Conservation (phyloP, 169 alveolate genomes). For the Plasmodium inui region DNA sequence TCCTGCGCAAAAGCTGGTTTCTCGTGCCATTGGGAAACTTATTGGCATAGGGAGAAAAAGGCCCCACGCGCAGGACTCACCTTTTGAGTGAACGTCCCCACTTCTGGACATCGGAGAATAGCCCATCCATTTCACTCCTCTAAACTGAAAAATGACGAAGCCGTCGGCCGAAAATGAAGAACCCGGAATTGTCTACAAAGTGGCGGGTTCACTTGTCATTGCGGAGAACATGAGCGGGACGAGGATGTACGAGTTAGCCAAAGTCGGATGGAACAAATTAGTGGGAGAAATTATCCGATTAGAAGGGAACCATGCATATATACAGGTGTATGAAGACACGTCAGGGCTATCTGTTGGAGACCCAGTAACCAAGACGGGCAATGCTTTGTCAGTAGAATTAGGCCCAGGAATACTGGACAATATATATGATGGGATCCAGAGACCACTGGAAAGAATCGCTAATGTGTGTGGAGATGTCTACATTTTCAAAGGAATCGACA, state of each 20-base stretch:
- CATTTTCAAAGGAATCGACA: slow-evolving; percentile 97
- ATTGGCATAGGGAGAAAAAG: background rate
- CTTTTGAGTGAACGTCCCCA: background rate
- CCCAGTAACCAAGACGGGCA: slow-evolving; percentile 98
- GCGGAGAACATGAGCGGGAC: slow-evolving; percentile 99
- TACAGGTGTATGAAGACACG: slow-evolving; percentile 98
- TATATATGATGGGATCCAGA: slow-evolving; percentile 98
- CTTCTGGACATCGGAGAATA: background rate
- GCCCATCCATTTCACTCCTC: background rate
- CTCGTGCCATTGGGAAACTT: background rate
- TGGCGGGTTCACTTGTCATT: slow-evolving; percentile 91
- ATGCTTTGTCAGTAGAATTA: slow-evolving; percentile 96
- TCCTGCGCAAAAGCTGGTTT: background rate
- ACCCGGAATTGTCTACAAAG: slow-evolving; percentile 69
- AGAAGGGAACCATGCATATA: slow-evolving; percentile 98
- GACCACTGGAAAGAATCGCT: slow-evolving; percentile 96
- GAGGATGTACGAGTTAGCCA: slow-evolving; percentile 98
- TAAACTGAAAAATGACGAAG: slow-evolving; percentile 55
- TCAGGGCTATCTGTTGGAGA: slow-evolving; percentile 99
- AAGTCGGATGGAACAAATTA: slow-evolving; percentile 96
- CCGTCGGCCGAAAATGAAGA: slow-evolving; percentile 56
- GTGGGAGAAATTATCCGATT: slow-evolving; percentile 98
- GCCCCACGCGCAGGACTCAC: background rate
- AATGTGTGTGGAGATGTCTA: slow-evolving; percentile 90
- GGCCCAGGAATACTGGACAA: slow-evolving; percentile 98